Base-by-base conservation (phyloP, 768 basidiomycete species). In the Mycena leptocephala region DNA sequence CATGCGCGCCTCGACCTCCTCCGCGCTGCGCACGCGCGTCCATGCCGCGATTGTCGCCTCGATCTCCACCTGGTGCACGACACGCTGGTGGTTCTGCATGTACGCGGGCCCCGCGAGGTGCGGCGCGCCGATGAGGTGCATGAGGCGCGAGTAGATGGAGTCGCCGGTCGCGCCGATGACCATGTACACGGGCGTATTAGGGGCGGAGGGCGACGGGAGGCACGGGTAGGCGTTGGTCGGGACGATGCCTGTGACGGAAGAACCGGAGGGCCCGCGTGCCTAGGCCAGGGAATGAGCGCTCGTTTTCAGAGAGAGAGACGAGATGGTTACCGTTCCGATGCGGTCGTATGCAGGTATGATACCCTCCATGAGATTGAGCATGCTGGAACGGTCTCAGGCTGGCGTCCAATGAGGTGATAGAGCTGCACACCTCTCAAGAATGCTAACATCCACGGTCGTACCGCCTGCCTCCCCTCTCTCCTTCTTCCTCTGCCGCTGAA, bases 311-410 rank as follows among this genome's bases (percentile, higher is more conserved):
- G 28, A 24, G 30, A 46, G 35, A 4, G 14, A 14, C 3, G 37
- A 2, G 18, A 55, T 7, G 18, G 81, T 53, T 76, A 92, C 93
- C 84, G 92, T 93, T 71, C 90, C 90, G 81, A 93, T 94, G 67
- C 93, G 91, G 80, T 94, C 93, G 70, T 93, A 94, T 82, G 93
- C 94, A 14, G 94, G 94, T 61, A 94, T 91, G 73, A 95, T 91
- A 3, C 94, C 93, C 79, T 94, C 94, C 94, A 94, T 95, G 61
- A 94, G 83, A 79, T 94, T 95, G 5, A 94, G 83, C 93, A 94
- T 94, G 79, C 93, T 94, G 70, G 24, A 16, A 24, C n/a, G 18
- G 55, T 8, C 1, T 64, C 26, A 20, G 59, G 37, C 33, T 24
- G 5, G 10, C 9, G 22, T 0, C 22, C 3, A 22, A 46, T 37